Percentiles rank a stretch among this genome's conserved stretches.
Evolutionary conservation across 306 rosid genomes (phyloP).

Genomic region (Arachis hypogaea): DNA sequence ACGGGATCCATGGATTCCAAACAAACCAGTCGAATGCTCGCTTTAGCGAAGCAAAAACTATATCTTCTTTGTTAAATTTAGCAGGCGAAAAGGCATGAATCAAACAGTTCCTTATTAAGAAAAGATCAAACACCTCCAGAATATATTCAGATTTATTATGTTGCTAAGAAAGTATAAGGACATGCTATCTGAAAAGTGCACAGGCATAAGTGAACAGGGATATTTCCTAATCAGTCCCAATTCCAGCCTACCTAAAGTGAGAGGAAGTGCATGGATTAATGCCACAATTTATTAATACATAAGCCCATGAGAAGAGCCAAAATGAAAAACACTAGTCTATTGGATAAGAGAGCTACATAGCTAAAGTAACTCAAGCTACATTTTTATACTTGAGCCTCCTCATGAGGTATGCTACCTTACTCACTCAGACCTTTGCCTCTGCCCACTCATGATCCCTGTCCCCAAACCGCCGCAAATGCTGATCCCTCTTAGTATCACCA

Average conservation of each 20-base stretch:
- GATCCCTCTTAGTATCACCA: not conserved
- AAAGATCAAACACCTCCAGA: not conserved
- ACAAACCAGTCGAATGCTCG: constrained; percentile 20
- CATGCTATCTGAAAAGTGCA: constrained; percentile 12
- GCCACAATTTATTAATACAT: not conserved
- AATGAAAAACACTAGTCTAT: not conserved
- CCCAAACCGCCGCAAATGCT: not conserved
- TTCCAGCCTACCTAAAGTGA: not conserved
- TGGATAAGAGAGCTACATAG: not conserved
- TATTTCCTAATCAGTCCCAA: constrained; percentile 3
- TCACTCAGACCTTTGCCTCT: not conserved
- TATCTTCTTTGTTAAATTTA: not conserved
- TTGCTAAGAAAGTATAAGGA: not conserved
- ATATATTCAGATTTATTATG: not conserved
- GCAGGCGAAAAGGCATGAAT: not conserved
- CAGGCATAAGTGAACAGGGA: constrained; percentile 16
- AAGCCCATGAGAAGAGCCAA: not conserved
- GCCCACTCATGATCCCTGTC: not conserved
- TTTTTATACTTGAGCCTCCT: not conserved
- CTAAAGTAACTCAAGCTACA: not conserved
- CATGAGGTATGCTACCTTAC: not conserved
- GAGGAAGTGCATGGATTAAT: not conserved
- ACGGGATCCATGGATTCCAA: constrained; percentile 1
- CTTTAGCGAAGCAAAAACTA: constrained; percentile 11
- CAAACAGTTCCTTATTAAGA: constrained; percentile 9